A percentile compares a stretch with the other conserved stretches of the same genome.
Conservation (phyloP, 306 rosid species). For the Carpinus fangiana region DNA sequence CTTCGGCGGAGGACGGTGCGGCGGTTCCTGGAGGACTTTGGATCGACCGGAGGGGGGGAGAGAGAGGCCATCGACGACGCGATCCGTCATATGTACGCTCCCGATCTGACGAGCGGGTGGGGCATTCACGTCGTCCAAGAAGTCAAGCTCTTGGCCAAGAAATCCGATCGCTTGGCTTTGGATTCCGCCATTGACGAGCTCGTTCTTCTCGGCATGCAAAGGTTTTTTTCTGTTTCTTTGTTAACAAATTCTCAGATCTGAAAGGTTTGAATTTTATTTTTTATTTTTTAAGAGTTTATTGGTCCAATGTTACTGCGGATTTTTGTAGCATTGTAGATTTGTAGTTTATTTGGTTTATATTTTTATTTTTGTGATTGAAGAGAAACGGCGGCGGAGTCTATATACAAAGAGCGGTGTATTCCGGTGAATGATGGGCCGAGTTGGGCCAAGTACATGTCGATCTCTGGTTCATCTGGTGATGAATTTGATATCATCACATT, state of each 20-base stretch:
- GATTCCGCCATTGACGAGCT: conserved; percentile 87
- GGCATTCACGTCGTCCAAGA: conserved; percentile 95
- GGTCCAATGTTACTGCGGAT: not conserved
- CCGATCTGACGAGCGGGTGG: conserved; percentile 93
- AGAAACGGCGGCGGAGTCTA: conserved; percentile 89
- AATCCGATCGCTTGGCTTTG: conserved; percentile 65
- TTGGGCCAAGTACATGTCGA: conserved; percentile 98
- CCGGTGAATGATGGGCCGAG: conserved; percentile 75
- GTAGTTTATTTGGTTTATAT: conserved; percentile 22
- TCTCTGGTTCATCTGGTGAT: conserved; percentile 80
- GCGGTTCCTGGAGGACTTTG: conserved; percentile 71
- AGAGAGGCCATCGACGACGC: conserved; percentile 57
- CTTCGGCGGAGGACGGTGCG: conserved; percentile 77
- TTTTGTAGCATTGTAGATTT: conserved; percentile 1
- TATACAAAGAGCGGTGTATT: conserved; percentile 88
- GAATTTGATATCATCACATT: conserved; percentile 89
- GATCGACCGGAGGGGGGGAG: conserved; percentile 64
- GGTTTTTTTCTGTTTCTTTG: conserved; percentile 37
- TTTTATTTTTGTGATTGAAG: conserved; percentile 48
- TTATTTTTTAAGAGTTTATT: not conserved
- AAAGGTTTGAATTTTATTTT: not conserved
- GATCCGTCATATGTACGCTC: conserved; percentile 79
- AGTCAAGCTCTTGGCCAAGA: conserved; percentile 88
- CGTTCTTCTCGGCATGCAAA: conserved; percentile 80
- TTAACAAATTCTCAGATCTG: not conserved